A percentile compares a stretch with the other conserved stretches of the same genome.
Evolutionary conservation across 1,284 basidiomycete species (phyloP).

Genomic region (Tylopilus sp.): DNA sequence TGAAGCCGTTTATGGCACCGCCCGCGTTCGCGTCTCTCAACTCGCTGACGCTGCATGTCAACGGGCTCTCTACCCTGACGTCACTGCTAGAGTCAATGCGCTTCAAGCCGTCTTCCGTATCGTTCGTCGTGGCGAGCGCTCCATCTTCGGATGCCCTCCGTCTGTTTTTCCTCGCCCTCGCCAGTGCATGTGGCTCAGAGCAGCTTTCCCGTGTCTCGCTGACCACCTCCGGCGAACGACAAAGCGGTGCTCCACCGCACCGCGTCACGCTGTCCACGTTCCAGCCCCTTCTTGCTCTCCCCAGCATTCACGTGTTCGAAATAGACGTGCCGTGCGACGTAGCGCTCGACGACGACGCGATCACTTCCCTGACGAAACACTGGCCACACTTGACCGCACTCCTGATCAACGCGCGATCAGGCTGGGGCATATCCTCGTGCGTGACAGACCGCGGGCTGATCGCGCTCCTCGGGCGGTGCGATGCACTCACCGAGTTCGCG

Average conservation of each 20-base stretch:
- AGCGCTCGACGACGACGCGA: conserved; percentile 14
- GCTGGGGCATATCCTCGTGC: conserved; percentile 18
- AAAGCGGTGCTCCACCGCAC: background rate
- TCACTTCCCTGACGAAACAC: conserved; percentile 14
- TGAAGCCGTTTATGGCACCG: conserved; percentile 10
- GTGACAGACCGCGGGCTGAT: conserved; percentile 22
- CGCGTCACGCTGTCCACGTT: conserved; percentile 17
- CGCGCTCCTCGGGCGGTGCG: conserved; percentile 13
- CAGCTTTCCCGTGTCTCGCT: conserved; percentile 13
- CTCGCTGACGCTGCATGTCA: conserved; percentile 9
- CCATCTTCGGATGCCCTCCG: conserved; percentile 19
- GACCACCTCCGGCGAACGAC: background rate
- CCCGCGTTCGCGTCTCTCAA: conserved; percentile 18
- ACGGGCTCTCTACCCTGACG: conserved; percentile 17
- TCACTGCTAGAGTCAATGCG: conserved; percentile 20
- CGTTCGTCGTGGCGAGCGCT: conserved; percentile 13
- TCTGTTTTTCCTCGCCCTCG: conserved; percentile 22
- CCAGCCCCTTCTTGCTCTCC: conserved; percentile 16
- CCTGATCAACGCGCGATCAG: conserved; percentile 14
- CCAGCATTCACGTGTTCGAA: conserved; percentile 12
- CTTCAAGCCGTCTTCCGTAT: conserved; percentile 14
- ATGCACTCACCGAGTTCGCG: conserved; percentile 6
- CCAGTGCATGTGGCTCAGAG: conserved; percentile 15
- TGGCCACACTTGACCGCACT: conserved; percentile 18
- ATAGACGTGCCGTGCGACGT: conserved; percentile 21